These are phyloP conservation scores for Cutaneotrichosporon mucoides DNA, from an alignment of 1,284 basidiomycete genomes.

Conservation along the genomic window DNA sequence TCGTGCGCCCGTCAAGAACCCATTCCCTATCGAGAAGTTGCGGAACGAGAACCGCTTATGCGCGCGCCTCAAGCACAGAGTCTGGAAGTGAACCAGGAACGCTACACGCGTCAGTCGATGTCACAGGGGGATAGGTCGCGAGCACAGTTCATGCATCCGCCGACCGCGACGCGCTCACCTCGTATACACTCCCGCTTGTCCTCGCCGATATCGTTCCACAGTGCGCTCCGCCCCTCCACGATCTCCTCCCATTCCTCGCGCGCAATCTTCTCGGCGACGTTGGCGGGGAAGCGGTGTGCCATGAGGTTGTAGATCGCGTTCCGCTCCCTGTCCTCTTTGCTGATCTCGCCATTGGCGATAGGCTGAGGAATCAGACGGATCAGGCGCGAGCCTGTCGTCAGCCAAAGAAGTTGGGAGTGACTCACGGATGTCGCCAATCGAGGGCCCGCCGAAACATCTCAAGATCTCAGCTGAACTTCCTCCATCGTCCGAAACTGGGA, in stretches of 20 bases:
- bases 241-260: conserved; percentile 87
- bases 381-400: conserved; percentile 50
- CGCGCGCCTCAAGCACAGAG: conserved; percentile 75
- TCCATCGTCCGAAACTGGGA: conserved; percentile 55
- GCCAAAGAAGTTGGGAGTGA: not conserved
- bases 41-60: conserved; percentile 86
- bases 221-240: conserved; percentile 75
- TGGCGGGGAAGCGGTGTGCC: conserved; percentile 70
- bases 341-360: conserved; percentile 11
- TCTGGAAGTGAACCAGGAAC: conserved; percentile 85
- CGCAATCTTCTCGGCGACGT: conserved; percentile 66
- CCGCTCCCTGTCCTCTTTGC: conserved; percentile 30
- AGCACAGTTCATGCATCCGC: too few species aligned
- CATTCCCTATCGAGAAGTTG: conserved; percentile 72
- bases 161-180: conserved; percentile 27
- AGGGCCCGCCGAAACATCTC: conserved; percentile 52
- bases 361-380: conserved; percentile 53
- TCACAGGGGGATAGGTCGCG: too few species aligned
- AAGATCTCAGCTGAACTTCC: conserved; percentile 51
- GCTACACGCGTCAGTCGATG: conserved; percentile 52
- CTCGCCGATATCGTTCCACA: conserved; percentile 85
- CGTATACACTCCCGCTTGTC: conserved; percentile 74
- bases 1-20: conserved; percentile 79
- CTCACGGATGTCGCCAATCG: conserved; percentile 52
- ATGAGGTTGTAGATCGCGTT: conserved; percentile 70